Percentiles rank a stretch among this genome's conserved stretches.
Conservation (phyloP, 75 land plant genomes). For the Picea sitchensis region DNA sequence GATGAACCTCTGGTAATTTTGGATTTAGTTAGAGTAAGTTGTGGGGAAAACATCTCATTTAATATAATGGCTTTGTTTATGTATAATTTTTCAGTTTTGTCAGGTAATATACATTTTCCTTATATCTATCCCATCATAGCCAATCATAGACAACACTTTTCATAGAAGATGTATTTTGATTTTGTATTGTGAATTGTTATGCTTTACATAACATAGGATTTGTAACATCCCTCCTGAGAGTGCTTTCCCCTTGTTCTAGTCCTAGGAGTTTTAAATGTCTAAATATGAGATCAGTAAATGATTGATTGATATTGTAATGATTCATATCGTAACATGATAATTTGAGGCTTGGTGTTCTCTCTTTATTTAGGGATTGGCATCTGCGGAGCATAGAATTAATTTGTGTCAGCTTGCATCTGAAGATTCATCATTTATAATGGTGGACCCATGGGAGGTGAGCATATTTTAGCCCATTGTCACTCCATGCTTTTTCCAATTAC, state of each 20-base stretch:
- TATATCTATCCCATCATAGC: too few relatives aligned
- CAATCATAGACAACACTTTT: background rate
- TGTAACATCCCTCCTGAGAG: background rate
- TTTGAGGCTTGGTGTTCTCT: background rate
- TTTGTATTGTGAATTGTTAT: background rate
- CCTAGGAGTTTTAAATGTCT: background rate
- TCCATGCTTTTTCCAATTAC: background rate
- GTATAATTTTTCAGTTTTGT: too few relatives aligned
- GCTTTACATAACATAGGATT: background rate
- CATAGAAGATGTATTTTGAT: background rate
- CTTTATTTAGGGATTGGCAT: conserved; percentile 59
- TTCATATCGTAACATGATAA: background rate
- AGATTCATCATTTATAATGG: conserved; percentile 87
- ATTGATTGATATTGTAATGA: background rate
- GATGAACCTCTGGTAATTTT: too few relatives aligned
- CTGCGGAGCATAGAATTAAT: conserved; percentile 79
- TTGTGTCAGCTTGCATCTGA: conserved; percentile 74
- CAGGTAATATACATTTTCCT: too few relatives aligned
- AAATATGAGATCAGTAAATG: background rate
- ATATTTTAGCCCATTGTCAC: background rate
- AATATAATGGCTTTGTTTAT: too few relatives aligned
- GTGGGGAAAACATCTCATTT: too few relatives aligned
- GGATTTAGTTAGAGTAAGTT: too few relatives aligned
- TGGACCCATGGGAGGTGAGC: conserved; percentile 95
- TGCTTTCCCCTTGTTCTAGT: background rate